phyloP scores from a whole-genome alignment of 495 filamentous ascomycete species.

The Tricharina praecox region DNA sequence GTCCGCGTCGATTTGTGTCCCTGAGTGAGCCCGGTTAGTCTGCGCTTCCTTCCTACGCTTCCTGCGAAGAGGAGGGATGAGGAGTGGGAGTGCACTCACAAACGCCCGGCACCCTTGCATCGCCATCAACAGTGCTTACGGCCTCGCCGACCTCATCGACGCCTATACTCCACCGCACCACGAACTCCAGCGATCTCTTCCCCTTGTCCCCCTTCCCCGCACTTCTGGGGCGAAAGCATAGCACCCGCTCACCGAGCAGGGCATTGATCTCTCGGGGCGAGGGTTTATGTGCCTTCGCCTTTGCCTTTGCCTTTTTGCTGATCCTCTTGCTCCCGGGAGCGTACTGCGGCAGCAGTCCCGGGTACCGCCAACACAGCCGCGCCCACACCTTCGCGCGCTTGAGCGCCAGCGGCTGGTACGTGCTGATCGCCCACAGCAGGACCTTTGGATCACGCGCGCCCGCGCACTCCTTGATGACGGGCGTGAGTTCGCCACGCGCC shows the following conservation, averaged over 20 bases:
- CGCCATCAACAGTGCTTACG: conserved; percentile 12
- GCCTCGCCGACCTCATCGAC: conserved; percentile 15
- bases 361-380: conserved; percentile 8
- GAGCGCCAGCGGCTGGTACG: conserved; percentile 12
- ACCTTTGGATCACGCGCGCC: conserved; percentile 7
- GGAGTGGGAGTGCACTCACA: conserved; percentile 18
- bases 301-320: neutral
- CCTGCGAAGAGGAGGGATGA: neutral
- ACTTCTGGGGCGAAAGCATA: conserved; percentile 4
- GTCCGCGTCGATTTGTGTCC: neutral
- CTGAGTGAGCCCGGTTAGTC: neutral
- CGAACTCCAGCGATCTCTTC: conserved; percentile 9
- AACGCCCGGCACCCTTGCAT: conserved; percentile 14
- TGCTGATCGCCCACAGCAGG: conserved; percentile 16
- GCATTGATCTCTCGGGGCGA: conserved; percentile 8
- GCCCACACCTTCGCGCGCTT: conserved; percentile 14
- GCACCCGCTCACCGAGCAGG: conserved; percentile 9
- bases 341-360: conserved; percentile 10
- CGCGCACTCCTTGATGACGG: conserved; percentile 3
- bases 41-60: no score
- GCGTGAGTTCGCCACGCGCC: conserved; percentile 12
- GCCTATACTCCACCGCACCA: conserved; percentile 12
- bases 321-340: neutral
- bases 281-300: neutral
- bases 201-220: neutral